Evolutionary conservation across 2,329 filamentous ascomycete genomes (phyloP), one percentile per base, ranked within the genome.

Genomic region (Calycina herbarum): DNA sequence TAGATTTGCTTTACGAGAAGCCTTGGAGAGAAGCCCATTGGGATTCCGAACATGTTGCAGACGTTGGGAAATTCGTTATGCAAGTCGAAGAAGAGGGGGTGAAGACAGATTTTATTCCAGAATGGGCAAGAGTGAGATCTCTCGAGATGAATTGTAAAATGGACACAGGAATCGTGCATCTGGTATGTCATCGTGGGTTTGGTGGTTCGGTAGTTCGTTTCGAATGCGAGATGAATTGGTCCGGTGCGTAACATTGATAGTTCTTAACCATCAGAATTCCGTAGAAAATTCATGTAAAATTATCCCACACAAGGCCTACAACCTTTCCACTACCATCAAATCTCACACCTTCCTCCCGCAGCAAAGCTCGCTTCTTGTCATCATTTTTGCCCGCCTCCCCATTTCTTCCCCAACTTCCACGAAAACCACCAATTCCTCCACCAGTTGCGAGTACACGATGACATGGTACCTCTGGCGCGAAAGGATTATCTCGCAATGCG

Each of bases 381-480:
- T 79, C 78, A 64, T 84, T 84, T 56, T 80, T 75, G 0, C 81
- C 81, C n/a, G 80, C 96, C 82, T 0, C 81, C 82, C 5, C 78
- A 78, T 61, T 83, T 79, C 64, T 82, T 75, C 78, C 81, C 82
- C 61, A 85, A 4, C 83, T 81, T 2, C 83, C 82, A 68, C 80
- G 79, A 73, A 83, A 85, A 1, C 82, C 82, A 48, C 82, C 83
- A 48, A 85, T 74, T 33, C 69, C 81, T 5, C 85, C 82, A 67
- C 83, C 82, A 35, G 80, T 82, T 8, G 83, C 83, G 62, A 89
- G 82, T 5, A 88, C 83, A 3, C 87, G 80, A 75, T 88, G 73
- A 83, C 86, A 88, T 0, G 86, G 86, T 3, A 89, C 84, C 63
- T 83, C 81, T 0, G 87, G 87, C 35, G 86, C 86, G 71, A 86